Evolutionary conservation across 306 rosid genomes (phyloP), one percentile per base, ranked within the genome.

Genomic region (Quillaja saponaria): DNA sequence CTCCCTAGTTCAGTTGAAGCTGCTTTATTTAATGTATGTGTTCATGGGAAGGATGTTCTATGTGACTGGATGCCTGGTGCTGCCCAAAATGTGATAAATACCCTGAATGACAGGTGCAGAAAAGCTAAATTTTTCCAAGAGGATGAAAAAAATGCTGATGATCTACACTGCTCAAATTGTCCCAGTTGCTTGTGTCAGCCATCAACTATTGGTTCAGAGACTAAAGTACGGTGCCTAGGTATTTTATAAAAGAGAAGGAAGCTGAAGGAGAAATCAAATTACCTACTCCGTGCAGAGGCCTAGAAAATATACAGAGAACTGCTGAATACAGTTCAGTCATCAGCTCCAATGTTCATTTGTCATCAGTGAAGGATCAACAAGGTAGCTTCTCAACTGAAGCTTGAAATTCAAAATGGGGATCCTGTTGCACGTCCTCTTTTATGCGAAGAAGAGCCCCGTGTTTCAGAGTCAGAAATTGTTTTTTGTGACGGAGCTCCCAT

Each of bases 211-310:
- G 68, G 79, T 63, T 67, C 71, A 52, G 88, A 77, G 90, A 72
- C 86, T 2, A 76, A 66, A 73, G 67, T 55, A 64, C 77, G 37
- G 64, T 58, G 10, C 82, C 75, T 42, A 72, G 71, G 72, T 65
- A 52, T 81, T 49, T 92, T 86, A 46, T 88, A 88, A 76, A 86
- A 67, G 71, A 71, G 95, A 82, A 86, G 77, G 84, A 91, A 81
- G 82, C 70, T 58, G 40, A 51, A 65, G 8, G 78, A 67, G 71
- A 76, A 71, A 46, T 64, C 78, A 52, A 66, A 50, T 40, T 31
- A 69, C 19, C 39, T 71, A 31, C 49, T 47, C 64, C 69, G 41
- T 69, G 39, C 60, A 51, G 47, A 82, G 71, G 41, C 61, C 13
- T 7, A 56, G 6, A 71, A 35, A 56, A 64, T 75, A 53, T 50